phyloP scores from a whole-genome alignment of 78 protist species.

The Monocercomonoides exilis region DNA sequence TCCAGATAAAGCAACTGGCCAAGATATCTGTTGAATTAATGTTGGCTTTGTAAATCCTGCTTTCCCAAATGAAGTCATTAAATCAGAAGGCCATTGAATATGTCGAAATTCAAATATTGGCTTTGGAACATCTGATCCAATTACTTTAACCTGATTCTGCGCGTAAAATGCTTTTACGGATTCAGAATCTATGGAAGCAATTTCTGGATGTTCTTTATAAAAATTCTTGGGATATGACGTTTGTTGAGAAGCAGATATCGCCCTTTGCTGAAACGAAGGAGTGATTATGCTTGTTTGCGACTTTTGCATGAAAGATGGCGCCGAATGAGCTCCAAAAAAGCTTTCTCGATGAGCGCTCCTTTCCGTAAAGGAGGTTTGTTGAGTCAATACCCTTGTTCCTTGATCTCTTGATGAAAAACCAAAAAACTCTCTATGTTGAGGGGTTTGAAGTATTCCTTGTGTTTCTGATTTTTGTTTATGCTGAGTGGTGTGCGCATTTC shows the following conservation, averaged over 20 bases:
- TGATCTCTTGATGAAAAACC: no score
- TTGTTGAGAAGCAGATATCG: background rate
- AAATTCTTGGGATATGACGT: constrained; percentile 42
- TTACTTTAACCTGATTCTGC: background rate
- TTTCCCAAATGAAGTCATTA: background rate
- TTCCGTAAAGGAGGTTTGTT: no score
- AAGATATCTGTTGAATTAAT: constrained; percentile 81
- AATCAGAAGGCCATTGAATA: constrained; percentile 17
- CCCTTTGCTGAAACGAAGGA: no score
- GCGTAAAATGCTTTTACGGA: background rate
- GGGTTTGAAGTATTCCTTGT: no score
- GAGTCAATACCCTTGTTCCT: no score
- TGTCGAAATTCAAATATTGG: background rate
- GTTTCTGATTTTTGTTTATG: no score
- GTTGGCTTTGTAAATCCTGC: constrained; percentile 75
- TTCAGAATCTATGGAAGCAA: background rate
- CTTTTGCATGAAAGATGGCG: no score
- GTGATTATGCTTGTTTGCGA: no score
- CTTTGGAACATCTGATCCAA: background rate
- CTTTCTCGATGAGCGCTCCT: no score
- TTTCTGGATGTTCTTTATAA: constrained; percentile 31
- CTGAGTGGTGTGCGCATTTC: no score
- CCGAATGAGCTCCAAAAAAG: no score
- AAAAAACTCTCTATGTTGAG: no score
- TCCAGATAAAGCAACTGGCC: constrained; percentile 86